Evolutionary conservation across 2,329 filamentous ascomycete species (phyloP).

Genomic region (Pseudomassariella vexata): DNA sequence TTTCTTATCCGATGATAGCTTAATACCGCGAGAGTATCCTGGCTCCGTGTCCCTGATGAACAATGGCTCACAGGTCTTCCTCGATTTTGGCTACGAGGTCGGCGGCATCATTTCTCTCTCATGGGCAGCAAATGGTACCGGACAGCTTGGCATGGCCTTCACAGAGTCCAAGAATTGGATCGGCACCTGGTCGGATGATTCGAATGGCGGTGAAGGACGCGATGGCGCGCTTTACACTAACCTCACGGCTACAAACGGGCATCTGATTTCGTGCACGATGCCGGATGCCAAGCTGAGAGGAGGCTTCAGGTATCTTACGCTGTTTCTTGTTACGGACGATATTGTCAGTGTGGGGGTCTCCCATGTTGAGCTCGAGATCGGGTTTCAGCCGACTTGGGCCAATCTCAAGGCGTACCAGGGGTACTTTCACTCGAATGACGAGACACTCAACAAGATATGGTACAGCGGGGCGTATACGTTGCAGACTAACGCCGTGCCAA

Average conservation of each 20-base stretch:
- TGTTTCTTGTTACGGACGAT: constrained; percentile 27
- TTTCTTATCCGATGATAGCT: not conserved
- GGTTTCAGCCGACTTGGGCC: constrained; percentile 29
- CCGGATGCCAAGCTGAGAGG: constrained; percentile 31
- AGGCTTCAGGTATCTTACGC: constrained; percentile 36
- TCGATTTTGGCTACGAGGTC: constrained; percentile 5
- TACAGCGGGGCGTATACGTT: constrained; percentile 50
- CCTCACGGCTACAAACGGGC: constrained; percentile 24
- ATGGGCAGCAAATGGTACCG: constrained; percentile 1
- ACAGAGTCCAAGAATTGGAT: constrained; percentile 35
- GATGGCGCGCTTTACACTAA: constrained; percentile 31
- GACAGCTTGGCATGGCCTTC: constrained; percentile 31
- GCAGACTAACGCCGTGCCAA: constrained; percentile 26
- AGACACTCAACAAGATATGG: constrained; percentile 49
- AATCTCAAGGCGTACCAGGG: constrained; percentile 46
- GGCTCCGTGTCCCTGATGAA: not conserved
- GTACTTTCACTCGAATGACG: constrained; percentile 45
- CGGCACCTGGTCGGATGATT: constrained; percentile 33
- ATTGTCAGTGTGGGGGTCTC: too few relatives aligned
- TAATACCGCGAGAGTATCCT: not conserved
- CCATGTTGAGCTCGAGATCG: too few relatives aligned
- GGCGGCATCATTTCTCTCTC: constrained; percentile 5
- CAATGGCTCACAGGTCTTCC: not conserved
- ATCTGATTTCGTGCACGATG: constrained; percentile 32
- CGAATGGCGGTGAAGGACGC: constrained; percentile 25